A percentile compares a stretch with the other conserved stretches of the same genome.
These are phyloP conservation scores for Ophiostoma angusticollis DNA, from an alignment of 2,329 filamentous ascomycete species.

Conservation along the genomic window DNA sequence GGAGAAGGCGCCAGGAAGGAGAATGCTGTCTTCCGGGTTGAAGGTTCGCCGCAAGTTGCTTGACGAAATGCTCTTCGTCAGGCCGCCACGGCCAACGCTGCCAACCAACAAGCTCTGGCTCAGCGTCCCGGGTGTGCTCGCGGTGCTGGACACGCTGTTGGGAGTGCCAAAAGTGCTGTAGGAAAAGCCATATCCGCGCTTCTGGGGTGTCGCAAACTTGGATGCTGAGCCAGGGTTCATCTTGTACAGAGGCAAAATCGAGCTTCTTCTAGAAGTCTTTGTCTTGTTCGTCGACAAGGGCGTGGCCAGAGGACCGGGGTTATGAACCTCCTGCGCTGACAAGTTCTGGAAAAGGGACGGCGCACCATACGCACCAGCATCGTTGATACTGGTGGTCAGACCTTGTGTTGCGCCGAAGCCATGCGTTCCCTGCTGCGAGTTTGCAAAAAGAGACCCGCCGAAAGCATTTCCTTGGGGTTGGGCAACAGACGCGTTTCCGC, in stretches of 20 bases:
- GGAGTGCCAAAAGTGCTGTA: conserved; percentile 88
- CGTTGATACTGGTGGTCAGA: conserved; percentile 67
- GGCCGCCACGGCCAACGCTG: conserved; percentile 50
- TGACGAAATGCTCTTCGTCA: conserved; percentile 80
- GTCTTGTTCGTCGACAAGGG: conserved; percentile 63
- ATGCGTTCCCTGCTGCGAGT: conserved; percentile 27
- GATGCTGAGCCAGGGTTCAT: conserved; percentile 69
- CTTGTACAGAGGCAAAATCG: conserved; percentile 76
- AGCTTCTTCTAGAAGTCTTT: conserved; percentile 59
- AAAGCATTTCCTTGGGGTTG: conserved; percentile 33
- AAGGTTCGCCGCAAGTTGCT: conserved; percentile 76
- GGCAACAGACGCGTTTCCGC: conserved; percentile 32
- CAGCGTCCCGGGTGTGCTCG: conserved; percentile 52
- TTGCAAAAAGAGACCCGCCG: conserved; percentile 47
- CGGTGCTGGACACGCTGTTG: conserved; percentile 51
- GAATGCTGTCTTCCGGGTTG: conserved; percentile 71
- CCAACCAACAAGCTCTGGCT: conserved; percentile 53
- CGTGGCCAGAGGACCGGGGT: conserved; percentile 82
- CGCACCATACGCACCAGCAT: conserved; percentile 81
- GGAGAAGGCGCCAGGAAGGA: conserved; percentile 76
- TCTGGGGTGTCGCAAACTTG: conserved; percentile 71
- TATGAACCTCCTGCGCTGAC: conserved; percentile 45
- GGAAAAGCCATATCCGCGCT: conserved; percentile 79
- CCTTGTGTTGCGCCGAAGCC: conserved; percentile 42
- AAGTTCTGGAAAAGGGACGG: conserved; percentile 73